phyloP scores from a whole-genome alignment of 2,329 filamentous ascomycete species.

The Trichoderma breve region DNA sequence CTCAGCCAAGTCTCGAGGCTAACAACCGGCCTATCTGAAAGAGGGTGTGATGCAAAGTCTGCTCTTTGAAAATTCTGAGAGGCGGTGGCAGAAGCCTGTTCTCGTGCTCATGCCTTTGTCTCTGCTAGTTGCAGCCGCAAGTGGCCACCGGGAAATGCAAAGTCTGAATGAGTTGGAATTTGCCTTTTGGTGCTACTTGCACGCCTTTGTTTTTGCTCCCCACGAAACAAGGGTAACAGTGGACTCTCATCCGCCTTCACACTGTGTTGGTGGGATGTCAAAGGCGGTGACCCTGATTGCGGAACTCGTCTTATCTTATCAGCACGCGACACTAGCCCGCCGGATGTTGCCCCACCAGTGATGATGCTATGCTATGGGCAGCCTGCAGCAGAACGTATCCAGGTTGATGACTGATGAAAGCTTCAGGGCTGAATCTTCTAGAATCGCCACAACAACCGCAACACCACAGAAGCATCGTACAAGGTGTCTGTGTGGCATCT shows the following conservation, averaged over 20 bases:
- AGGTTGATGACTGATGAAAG: constrained; percentile 19
- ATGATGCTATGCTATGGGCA: constrained; percentile 21
- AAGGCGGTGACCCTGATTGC: constrained; percentile 18
- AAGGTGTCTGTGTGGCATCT: constrained; percentile 1
- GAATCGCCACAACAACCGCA: constrained; percentile 12
- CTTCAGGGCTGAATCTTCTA: constrained; percentile 22
- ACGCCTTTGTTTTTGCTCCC: background rate
- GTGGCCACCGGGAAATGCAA: background rate
- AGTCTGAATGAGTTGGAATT: background rate
- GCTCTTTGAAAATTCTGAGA: background rate
- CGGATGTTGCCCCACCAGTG: constrained; percentile 14
- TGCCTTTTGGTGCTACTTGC: background rate
- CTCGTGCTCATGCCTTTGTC: constrained; percentile 8
- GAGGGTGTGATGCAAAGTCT: constrained; percentile 19
- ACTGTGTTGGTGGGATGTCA: constrained; percentile 18
- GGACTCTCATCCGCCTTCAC: background rate
- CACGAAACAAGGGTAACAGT: constrained; percentile 14
- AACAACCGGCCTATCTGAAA: background rate
- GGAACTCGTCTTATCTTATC: constrained; percentile 22
- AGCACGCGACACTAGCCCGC: constrained; percentile 18
- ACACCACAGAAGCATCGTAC: background rate
- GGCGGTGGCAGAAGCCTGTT: background rate
- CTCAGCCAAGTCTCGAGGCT: constrained; percentile 5
- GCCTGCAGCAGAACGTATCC: constrained; percentile 3
- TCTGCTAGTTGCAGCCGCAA: background rate